A percentile compares a stretch with the other conserved stretches of the same genome.
phyloP scores from a whole-genome alignment of 352 stramenopile species.

The Globisporangium heterothallicum region DNA sequence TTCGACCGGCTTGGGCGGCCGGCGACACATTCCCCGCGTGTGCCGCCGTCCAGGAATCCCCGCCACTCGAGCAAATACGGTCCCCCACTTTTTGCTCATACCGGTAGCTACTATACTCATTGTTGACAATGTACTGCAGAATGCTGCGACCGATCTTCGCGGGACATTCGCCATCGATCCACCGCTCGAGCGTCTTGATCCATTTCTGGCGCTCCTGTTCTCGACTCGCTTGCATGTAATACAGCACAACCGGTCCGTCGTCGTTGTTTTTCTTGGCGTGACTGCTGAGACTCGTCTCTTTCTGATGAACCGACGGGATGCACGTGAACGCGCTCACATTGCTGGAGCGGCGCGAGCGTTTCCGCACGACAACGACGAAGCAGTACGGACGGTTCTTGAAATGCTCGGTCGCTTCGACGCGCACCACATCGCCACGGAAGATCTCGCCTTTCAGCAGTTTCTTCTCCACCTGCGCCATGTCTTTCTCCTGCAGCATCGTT shows the following conservation, averaged over 20 bases:
- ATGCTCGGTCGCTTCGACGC: constrained; percentile 47
- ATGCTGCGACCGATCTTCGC: constrained; percentile 52
- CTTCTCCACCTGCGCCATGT: constrained; percentile 41
- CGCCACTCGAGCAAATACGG: constrained; percentile 9
- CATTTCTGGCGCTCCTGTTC: constrained; percentile 67
- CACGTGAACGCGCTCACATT: constrained; percentile 26
- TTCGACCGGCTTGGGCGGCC: constrained; percentile 41
- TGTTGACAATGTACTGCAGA: constrained; percentile 71
- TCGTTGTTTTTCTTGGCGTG: constrained; percentile 17
- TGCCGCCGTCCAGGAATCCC: constrained; percentile 7
- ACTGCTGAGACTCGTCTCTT: constrained; percentile 49
- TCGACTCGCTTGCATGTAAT: constrained; percentile 60
- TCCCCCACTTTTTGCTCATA: constrained; percentile 58
- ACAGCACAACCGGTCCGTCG: constrained; percentile 47
- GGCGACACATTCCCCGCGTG: constrained; percentile 27
- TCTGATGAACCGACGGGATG: constrained; percentile 40
- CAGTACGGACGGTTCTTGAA: constrained; percentile 61
- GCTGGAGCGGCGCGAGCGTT: constrained; percentile 36
- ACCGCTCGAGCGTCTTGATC: constrained; percentile 63
- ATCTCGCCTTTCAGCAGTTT: constrained; percentile 68
- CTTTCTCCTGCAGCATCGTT: constrained; percentile 25
- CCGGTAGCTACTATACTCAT: constrained; percentile 56
- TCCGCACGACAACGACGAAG: constrained; percentile 59
- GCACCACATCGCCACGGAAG: constrained; percentile 42
- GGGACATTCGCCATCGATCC: constrained; percentile 58